Conservation (phyloP, 139 green algal species). For the Chlorella sorokiniana region DNA sequence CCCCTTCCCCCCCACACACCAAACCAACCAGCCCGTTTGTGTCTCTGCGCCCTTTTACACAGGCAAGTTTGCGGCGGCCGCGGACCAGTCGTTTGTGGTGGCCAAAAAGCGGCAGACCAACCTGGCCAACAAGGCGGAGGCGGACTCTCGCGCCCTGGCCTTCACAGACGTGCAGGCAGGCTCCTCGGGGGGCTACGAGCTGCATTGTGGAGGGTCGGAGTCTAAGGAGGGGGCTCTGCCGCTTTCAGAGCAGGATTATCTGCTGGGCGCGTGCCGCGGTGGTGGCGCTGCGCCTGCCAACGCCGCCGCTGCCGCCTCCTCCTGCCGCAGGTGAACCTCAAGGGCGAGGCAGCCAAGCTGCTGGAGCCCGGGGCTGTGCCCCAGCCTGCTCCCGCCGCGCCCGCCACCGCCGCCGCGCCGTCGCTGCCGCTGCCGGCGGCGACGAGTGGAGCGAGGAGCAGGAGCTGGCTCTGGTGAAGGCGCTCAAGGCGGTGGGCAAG, state of each 20-base stretch:
- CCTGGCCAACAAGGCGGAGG: slow-evolving; percentile 58
- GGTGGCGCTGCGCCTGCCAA: too few relatives aligned
- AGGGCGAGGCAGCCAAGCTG: slow-evolving; percentile 12
- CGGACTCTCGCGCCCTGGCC: slow-evolving; percentile 47
- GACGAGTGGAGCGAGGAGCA: slow-evolving; percentile 79
- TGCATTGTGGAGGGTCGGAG: neutral
- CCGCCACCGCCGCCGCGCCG: slow-evolving; percentile 9
- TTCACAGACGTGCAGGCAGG: slow-evolving; percentile 76
- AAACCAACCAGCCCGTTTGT: neutral
- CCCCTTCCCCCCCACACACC: neutral
- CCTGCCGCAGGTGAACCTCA: slow-evolving; percentile 12
- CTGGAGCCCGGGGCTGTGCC: slow-evolving; percentile 15
- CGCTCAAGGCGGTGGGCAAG: slow-evolving; percentile 89
- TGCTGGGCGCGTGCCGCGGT: too few relatives aligned
- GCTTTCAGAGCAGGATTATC: too few relatives aligned
- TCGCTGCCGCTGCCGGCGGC: neutral
- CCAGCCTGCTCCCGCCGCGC: neutral
- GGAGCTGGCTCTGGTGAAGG: slow-evolving; percentile 88
- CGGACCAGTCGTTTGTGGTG: slow-evolving; percentile 10
- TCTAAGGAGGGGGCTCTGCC: too few relatives aligned
- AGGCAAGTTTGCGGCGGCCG: slow-evolving; percentile 16
- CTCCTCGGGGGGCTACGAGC: neutral
- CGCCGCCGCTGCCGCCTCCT: neutral
- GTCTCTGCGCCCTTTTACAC: neutral
- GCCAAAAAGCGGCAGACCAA: slow-evolving; percentile 55